Conservation (phyloP, 768 basidiomycete genomes). For the Mrakia blollopis region DNA sequence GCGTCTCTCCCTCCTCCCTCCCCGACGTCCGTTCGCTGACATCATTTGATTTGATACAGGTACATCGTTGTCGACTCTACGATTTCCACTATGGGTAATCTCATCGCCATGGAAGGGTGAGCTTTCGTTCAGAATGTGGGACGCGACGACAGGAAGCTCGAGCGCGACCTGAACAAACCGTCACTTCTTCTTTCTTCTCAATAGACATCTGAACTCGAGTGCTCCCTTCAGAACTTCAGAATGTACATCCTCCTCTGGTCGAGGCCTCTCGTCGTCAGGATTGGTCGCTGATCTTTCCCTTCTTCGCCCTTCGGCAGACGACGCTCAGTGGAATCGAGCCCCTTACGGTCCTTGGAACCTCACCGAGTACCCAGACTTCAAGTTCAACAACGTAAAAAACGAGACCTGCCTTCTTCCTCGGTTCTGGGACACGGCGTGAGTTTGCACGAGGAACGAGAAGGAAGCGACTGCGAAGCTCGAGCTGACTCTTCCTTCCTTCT, state of each 20-base stretch:
- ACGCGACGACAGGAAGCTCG: background rate
- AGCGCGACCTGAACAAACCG: background rate
- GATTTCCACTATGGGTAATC: conserved; percentile 82
- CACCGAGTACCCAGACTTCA: conserved; percentile 69
- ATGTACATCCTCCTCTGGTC: conserved; percentile 45
- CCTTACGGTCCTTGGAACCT: conserved; percentile 73
- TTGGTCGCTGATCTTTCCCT: background rate
- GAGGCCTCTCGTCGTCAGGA: too few relatives aligned
- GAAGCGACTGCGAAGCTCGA: conserved; percentile 32
- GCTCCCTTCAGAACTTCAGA: conserved; percentile 75
- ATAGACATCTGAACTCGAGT: conserved; percentile 68
- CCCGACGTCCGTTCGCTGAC: background rate
- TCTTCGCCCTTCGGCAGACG: background rate
- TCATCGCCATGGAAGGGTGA: conserved; percentile 66
- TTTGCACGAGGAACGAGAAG: conserved; percentile 47
- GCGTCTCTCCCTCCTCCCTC: background rate
- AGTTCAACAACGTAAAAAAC: conserved; percentile 52
- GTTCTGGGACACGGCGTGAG: conserved; percentile 68
- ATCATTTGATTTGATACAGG: background rate
- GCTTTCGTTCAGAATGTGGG: conserved; percentile 38
- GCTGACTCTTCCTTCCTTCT: too few relatives aligned
- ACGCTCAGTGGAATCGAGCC: conserved; percentile 28
- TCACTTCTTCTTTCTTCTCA: background rate
- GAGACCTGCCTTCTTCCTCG: conserved; percentile 65
- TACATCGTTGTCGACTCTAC: conserved; percentile 91